Evolutionary conservation across 1,139 yeast genomes (phyloP).

Genomic region (Schizosaccharomyces versatilis): DNA sequence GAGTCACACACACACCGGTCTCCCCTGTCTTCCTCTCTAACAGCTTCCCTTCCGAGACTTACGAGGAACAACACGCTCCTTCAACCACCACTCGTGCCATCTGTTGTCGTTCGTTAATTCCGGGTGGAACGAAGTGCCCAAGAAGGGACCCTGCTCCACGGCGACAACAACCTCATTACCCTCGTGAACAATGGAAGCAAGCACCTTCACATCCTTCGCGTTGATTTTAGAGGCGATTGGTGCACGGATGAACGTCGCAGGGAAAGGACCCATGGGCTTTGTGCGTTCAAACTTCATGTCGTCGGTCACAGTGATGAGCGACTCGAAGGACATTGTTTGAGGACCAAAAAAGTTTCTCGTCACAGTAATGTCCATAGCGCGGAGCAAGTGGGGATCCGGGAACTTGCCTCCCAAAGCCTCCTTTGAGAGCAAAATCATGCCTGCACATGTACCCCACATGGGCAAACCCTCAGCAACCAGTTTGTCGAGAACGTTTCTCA

Average conservation of each 20-base stretch:
- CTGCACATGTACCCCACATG: conserved; percentile 80
- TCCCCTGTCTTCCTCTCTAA: too few species aligned
- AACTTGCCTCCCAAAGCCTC: conserved; percentile 32
- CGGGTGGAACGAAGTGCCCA: conserved; percentile 71
- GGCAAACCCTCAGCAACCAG: conserved; percentile 32
- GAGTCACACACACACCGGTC: too few species aligned
- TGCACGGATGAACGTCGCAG: conserved; percentile 54
- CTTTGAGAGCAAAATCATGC: conserved; percentile 44
- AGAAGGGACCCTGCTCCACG: conserved; percentile 41
- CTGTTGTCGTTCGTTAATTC: conserved; percentile 39
- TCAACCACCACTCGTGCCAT: conserved; percentile 53
- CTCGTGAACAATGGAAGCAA: conserved; percentile 9
- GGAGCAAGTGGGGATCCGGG: conserved; percentile 37
- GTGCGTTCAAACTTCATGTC: conserved; percentile 17
- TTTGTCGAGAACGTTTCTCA: conserved; percentile 33
- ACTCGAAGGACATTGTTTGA: conserved; percentile 45
- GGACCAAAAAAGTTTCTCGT: conserved; percentile 62
- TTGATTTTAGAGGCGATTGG: conserved; percentile 31
- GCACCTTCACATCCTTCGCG: conserved; percentile 4
- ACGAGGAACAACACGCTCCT: conserved; percentile 10
- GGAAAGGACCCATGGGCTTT: conserved; percentile 21
- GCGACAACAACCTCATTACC: conserved; percentile 32
- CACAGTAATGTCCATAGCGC: conserved; percentile 45
- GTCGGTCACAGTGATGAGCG: conserved; percentile 29
- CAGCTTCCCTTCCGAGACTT: background rate